Evolutionary conservation across 2,329 filamentous ascomycete genomes (phyloP), one percentile per base, ranked within the genome.

Genomic region (Orbilia quercus): DNA sequence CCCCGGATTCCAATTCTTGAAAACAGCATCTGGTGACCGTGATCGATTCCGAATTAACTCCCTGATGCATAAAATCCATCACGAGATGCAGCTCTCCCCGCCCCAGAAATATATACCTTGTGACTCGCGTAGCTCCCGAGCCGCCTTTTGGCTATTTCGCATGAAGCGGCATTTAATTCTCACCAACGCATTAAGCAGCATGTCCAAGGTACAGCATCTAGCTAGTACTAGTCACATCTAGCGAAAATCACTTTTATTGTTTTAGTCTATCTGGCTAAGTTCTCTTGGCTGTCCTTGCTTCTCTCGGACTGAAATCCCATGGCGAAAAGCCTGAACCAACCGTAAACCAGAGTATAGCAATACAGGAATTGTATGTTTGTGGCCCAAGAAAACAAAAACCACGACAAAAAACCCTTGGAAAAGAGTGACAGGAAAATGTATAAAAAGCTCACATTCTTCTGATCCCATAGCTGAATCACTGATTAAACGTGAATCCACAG

Each of bases 1-100:
- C 55, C 60, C 60, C 60, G 55, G 60, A 55, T 50, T 65, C 45
- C 18, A 38, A 5, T 16, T 11, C 18, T 12, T 14, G 14, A 16
- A 14, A 42, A 25, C 6, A 18, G 18, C 25, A 16, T 28, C 50
- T 22, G 23, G 48, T 64, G 59, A 63, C 59, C 47, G 28, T 9
- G 28, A 31, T 31, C 28, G 28, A 31, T 31, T n/a, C 47, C 58
- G 31, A 50, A n/a, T n/a, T n/a, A n/a, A 62, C 58, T 62, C 9
- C 55, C 55, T 34, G 34, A 44, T 63, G 36, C 45, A 50, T n/a
- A 25, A 31, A 50, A 25, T 9, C 22, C 22, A 53, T 53, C 28
- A 34, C 48, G 28, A 53, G 28, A 34, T 34, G 7, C 48, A 16
- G 3, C n/a, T 40, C 11, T 14, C 11, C 9, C n/a, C n/a, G n/a